Percentiles rank a stretch among this genome's conserved stretches.
phyloP scores from a whole-genome alignment of 2,329 filamentous ascomycete species.

The Bipolaris cookei region DNA sequence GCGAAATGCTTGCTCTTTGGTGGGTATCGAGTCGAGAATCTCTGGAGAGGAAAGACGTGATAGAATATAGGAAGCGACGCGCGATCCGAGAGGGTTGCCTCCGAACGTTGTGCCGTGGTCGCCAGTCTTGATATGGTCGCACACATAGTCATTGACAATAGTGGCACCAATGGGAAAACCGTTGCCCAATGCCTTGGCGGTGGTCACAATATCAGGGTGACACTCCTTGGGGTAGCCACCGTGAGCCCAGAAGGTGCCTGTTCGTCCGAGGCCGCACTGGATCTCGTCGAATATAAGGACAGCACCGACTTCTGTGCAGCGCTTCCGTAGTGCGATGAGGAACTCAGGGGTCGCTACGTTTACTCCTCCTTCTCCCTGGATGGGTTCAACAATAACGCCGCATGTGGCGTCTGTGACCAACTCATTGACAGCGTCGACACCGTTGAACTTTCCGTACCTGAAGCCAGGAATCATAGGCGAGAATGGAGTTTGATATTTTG shows the following conservation, averaged over 20 bases:
- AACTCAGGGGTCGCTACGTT: conserved; percentile 84
- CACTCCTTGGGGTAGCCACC: conserved; percentile 73
- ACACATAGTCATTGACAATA: conserved; percentile 69
- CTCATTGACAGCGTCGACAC: conserved; percentile 71
- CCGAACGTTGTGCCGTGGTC: conserved; percentile 96
- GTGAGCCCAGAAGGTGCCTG: conserved; percentile 91
- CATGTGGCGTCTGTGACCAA: conserved; percentile 86
- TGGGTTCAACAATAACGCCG: conserved; percentile 94
- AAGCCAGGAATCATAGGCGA: conserved; percentile 95
- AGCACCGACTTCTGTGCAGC: conserved; percentile 85
- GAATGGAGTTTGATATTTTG: conserved; percentile 96
- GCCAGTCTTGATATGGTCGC: conserved; percentile 71
- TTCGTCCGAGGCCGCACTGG: conserved; percentile 88
- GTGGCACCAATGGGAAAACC: conserved; percentile 94
- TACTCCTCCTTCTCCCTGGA: conserved; percentile 95
- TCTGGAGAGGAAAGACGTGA: conserved; percentile 72
- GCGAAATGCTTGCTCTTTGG: conserved; percentile 69
- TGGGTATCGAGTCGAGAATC: conserved; percentile 71
- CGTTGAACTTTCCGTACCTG: conserved; percentile 83
- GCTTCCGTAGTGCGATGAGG: conserved; percentile 77
- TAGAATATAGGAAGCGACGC: conserved; percentile 86
- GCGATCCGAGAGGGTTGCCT: conserved; percentile 84
- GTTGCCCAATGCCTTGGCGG: conserved; percentile 94
- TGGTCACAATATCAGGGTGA: conserved; percentile 92
- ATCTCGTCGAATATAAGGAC: conserved; percentile 97